These are phyloP conservation scores for Phragmites australis DNA, from an alignment of 176 grass and related monocot genomes.

Conservation along the genomic window DNA sequence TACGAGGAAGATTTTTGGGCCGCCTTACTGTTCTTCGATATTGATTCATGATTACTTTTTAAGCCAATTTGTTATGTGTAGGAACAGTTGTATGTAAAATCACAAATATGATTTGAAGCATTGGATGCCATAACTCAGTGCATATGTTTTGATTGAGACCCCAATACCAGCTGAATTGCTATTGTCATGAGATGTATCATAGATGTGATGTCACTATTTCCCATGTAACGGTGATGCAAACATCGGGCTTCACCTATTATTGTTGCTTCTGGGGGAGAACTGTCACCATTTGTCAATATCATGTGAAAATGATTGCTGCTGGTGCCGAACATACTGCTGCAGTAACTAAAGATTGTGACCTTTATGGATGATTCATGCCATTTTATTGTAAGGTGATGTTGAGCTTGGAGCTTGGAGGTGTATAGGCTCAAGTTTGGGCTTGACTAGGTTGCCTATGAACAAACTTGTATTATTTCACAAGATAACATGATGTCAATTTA, in stretches of 20 bases:
- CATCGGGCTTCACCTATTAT: conserved; percentile 2
- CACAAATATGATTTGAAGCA: neutral
- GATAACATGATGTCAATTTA: too few species aligned
- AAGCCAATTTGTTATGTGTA: neutral
- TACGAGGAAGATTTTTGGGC: neutral
- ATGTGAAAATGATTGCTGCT: conserved; percentile 97
- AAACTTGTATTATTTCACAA: too few species aligned
- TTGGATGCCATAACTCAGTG: neutral
- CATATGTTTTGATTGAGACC: neutral
- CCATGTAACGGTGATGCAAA: conserved; percentile 26
- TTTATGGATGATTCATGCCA: conserved; percentile 49
- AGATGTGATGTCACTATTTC: neutral
- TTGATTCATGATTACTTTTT: neutral
- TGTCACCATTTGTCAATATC: neutral
- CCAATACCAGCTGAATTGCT: neutral
- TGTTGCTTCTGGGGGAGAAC: conserved; percentile 13
- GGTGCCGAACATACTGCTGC: conserved; percentile 97
- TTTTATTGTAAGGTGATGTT: too few species aligned
- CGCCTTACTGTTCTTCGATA: neutral
- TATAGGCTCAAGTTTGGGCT: too few species aligned
- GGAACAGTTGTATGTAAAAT: neutral
- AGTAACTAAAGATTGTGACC: conserved; percentile 90
- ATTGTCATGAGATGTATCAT: neutral
- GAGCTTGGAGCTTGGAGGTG: too few species aligned
- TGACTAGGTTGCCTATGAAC: too few species aligned